Conservation (phyloP, 2,329 filamentous ascomycete genomes). For the Passalora sequoiae region DNA sequence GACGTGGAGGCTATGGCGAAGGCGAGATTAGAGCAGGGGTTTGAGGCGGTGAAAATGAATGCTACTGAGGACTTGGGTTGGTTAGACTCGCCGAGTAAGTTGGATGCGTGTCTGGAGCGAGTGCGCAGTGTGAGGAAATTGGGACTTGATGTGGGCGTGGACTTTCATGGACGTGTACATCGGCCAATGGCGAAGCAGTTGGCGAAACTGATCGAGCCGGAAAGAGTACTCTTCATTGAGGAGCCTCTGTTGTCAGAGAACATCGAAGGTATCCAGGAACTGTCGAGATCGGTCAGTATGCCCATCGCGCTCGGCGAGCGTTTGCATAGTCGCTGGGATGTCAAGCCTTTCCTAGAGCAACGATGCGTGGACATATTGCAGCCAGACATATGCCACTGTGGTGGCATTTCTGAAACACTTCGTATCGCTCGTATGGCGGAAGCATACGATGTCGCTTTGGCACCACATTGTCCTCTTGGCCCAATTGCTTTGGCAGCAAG, state of each 20-base stretch:
- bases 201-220: slow-evolving; percentile 60
- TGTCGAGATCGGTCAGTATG: slow-evolving; percentile 52
- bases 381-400: slow-evolving; percentile 65
- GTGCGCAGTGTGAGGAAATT: slow-evolving; percentile 63
- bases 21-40: slow-evolving; percentile 56
- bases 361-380: slow-evolving; percentile 66
- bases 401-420: slow-evolving; percentile 64
- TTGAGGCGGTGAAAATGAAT: slow-evolving; percentile 71
- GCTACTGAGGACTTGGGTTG: slow-evolving; percentile 69
- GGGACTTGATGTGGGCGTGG: slow-evolving; percentile 67
- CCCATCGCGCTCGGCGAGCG: slow-evolving; percentile 70
- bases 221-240: slow-evolving; percentile 67
- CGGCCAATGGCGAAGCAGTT: slow-evolving; percentile 76
- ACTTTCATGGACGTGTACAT: slow-evolving; percentile 73
- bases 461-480: slow-evolving; percentile 68
- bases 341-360: slow-evolving; percentile 65
- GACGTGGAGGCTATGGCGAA: slow-evolving; percentile 54
- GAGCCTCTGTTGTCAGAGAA: slow-evolving; percentile 69
- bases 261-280: slow-evolving; percentile 57
- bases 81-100: slow-evolving; percentile 64
- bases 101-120: slow-evolving; percentile 61
- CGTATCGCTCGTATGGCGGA: slow-evolving; percentile 68
- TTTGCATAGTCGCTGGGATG: slow-evolving; percentile 67
- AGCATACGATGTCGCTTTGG: slow-evolving; percentile 63
- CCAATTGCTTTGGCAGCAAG: slow-evolving; percentile 69